Base-by-base conservation (phyloP, 371 early-diverging fungal genomes). In the Umbelopsis sp. region DNA sequence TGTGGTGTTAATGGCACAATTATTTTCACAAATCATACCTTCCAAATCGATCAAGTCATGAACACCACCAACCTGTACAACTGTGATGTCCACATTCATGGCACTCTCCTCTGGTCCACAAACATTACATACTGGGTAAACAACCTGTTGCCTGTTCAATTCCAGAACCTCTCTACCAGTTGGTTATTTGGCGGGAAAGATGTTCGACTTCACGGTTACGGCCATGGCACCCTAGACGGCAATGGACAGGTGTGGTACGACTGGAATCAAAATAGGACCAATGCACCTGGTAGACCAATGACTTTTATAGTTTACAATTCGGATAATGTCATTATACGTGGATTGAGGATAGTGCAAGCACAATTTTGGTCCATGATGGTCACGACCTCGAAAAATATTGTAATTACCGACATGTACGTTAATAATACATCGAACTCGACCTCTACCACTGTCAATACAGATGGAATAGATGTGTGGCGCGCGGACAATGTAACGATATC, bases 341-440 rank as follows among this genome's bases (percentile, higher is more conserved):
- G 57, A 24, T 35, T 57, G 14, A 29, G 57, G n/a, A 57, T 57
- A 16, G 57, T 57, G n/a, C 57, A 57, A 35, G 57, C 57, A 1
- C 57, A 57, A 35, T 57, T 57, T 37, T 57, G 57, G 57, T 57
- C 57, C 29, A 57, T 57, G 57, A 1, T 57, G 57, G 29, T 57
- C 12, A 25, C 57, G 18, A 29, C 29, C 16, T 57, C 57, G 3
- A 32, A 57, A 57, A 57, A 57, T 18, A 35, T 57, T 18, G 57
- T 57, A 4, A 32, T 57, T 0, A 57, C 57, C 3, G 57, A 57
- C 35, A 57, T 57, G 57, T 57, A 35, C 32, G 35, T 57, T 9
- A 57, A 57, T n/a, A 57, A 57, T 35, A 35, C 35, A 14, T 57
- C 57, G 32, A 57, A 57, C 35, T 57, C 57, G 16, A 57, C 57